Evolutionary conservation across 2,329 filamentous ascomycete genomes (phyloP).

Genomic region (Domatiomyces catenatus): DNA sequence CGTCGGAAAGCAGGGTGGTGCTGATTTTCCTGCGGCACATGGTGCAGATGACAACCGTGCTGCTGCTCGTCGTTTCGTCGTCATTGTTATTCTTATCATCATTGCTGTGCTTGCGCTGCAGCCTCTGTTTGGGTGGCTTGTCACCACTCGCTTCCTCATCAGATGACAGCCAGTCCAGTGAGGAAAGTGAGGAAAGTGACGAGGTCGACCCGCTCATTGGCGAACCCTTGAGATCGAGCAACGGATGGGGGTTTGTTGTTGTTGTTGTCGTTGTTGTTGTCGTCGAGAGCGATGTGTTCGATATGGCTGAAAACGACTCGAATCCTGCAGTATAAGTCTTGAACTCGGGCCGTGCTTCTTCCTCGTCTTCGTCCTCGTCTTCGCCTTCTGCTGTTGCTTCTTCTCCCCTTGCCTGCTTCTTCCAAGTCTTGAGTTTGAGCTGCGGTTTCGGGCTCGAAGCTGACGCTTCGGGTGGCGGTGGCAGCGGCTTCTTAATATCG

Average conservation of each 20-base stretch:
- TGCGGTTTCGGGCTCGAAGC: background rate
- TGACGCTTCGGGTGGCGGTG: background rate
- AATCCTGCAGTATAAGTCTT: background rate
- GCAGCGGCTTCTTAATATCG: background rate
- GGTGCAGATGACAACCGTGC: background rate
- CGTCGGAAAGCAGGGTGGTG: background rate
- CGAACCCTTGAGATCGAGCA: background rate
- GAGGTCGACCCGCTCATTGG: background rate
- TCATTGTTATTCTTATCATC: too few species aligned
- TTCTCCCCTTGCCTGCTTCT: background rate
- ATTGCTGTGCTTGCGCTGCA: too few species aligned
- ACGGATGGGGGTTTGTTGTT: background rate
- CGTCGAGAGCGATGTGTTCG: background rate
- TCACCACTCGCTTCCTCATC: background rate
- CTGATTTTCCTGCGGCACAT: background rate
- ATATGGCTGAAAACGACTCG: background rate
- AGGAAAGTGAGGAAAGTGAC: background rate
- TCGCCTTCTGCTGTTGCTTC: too few species aligned
- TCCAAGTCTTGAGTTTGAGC: background rate
- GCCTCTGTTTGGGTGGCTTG: background rate
- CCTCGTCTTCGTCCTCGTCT: background rate
- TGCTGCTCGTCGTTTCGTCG: background rate
- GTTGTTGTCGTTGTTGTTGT: background rate
- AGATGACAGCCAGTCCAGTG: background rate
- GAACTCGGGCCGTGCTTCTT: background rate